phyloP scores from a whole-genome alignment of 805 yeast genomes.

The Tanozyma kutaoensis region DNA sequence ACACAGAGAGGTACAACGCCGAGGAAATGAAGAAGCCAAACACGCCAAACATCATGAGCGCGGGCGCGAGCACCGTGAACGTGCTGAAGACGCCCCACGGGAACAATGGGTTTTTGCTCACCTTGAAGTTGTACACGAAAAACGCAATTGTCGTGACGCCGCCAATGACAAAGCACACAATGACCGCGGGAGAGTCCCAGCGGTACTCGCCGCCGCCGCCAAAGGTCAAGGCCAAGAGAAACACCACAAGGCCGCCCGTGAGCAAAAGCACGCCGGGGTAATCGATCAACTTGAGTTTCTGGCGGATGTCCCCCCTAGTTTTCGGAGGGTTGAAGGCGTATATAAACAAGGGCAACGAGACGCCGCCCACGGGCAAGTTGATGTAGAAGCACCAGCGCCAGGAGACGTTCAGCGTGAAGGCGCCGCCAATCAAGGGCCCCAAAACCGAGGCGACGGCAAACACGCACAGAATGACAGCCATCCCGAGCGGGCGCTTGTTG shows the following conservation, averaged over 20 bases:
- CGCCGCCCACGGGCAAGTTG: constrained; percentile 54
- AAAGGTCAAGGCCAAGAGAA: constrained; percentile 37
- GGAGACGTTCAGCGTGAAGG: constrained; percentile 39
- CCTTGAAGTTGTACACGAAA: constrained; percentile 25
- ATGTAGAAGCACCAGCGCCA: constrained; percentile 75
- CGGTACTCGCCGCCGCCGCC: constrained; percentile 34
- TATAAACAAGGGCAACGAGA: constrained; percentile 23
- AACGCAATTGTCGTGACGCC: constrained; percentile 21
- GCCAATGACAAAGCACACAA: constrained; percentile 35
- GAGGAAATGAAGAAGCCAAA: constrained; percentile 23
- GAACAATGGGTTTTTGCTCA: constrained; percentile 33
- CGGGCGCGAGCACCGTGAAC: constrained; percentile 5
- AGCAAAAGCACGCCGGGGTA: constrained; percentile 33
- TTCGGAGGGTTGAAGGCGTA: constrained; percentile 34
- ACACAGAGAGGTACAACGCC: constrained; percentile 24
- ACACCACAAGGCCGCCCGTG: constrained; percentile 28
- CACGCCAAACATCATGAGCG: constrained; percentile 4
- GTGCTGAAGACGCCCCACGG: constrained; percentile 23
- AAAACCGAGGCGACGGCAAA: constrained; percentile 38
- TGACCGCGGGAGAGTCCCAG: constrained; percentile 45
- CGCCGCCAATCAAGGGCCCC: constrained; percentile 62
- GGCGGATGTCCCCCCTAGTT: constrained; percentile 22
- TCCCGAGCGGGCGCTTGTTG: constrained; percentile 10
- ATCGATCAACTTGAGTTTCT: constrained; percentile 32
- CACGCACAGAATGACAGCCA: constrained; percentile 25